Evolutionary conservation across 495 filamentous ascomycete genomes (phyloP), one percentile per base, ranked within the genome.

Genomic region (Penicillium salamii): DNA sequence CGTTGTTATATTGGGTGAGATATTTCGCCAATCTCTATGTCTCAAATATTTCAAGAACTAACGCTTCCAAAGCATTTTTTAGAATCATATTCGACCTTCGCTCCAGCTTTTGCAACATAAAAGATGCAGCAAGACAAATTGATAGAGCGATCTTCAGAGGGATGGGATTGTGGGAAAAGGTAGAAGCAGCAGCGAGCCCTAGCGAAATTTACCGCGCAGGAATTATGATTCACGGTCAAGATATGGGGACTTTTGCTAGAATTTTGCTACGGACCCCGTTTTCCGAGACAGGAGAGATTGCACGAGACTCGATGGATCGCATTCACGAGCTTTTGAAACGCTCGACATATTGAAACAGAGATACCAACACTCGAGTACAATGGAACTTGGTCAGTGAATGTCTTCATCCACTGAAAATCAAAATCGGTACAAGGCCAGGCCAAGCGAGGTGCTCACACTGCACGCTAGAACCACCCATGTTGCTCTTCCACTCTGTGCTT

Each of bases 131-230:
- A 26, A 26, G 8, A 8, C 23, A 26, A 26, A 8, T 26, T 26
- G 23, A 26, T 8, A 26, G 23, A 8, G 23, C 23, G 23, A 3
- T 26, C 8, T 26, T 8, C 3, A 26, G 23, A 8, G 3, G 23
- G 23, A 26, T 26, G 23, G 23, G 23, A 26, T 26, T 26, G 8
- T 26, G 23, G 7, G 45, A 53, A 11, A 50, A 26, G 21, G 38
- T 53, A 11, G 12, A 57, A 28, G 14, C 35, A 4, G 34, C 7
- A 20, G 49, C 45, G 21, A 50, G 14, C 12, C 21, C 46, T 14
- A 33, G 46, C 15, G 32, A 57, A 31, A 57, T 57, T 3, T 53
- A 50, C 14, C 49, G 50, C 29, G 49, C 54, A 3, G 54, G 54
- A 23, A 49, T 57, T 14, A 53, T 52, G 43, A 50, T 34, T 20